Base-by-base conservation (phyloP, 139 green algal species). In the Spirogloea muscicola region DNA sequence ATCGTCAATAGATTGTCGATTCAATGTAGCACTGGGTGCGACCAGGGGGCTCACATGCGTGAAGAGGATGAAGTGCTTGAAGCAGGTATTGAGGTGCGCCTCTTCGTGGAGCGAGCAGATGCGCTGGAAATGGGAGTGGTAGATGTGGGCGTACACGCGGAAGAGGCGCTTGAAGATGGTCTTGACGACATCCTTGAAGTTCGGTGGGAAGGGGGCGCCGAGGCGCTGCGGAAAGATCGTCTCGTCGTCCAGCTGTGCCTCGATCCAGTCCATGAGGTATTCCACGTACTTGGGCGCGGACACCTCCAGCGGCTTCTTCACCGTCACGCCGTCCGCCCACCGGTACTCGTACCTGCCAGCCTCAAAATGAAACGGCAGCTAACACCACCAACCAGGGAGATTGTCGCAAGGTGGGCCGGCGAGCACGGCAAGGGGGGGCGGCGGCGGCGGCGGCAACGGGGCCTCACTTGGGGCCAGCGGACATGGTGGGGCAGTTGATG, bases 1-100 rank as follows among this genome's bases (percentile, higher is more conserved):
- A 31, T 7, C 9, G 16, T 60, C 49, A 60, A 60, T 7, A 27
- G 16, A 60, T 21, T 34, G 49, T 18, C 49, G 16, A 60, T 37
- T 33, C 16, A 37, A 40, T 9, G 4, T 7, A 41, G 16, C 21
- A 16, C 40, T 59, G 33, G 42, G 33, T 27, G 33, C 4, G 40
- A 72, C 21, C 16, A 5, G 49, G 37, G 13, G 7, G 46, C 67
- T 69, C 27, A 92, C 91, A 75, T 85, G 64, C 0, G 86, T 89
- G 72, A 97, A 98, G 70, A 91, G 90, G 72, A 98, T 94, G 82
- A 98, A 98, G 86, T 98, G 94, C 74, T 96, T 96, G 88, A 99
- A 99, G 85, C 91, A 97, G 13, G 94, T 98, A 87, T 98, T 98
- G 27, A 99, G 83, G 86, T 99, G 94, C 1, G 93, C 89, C 74